A percentile compares a stretch with the other conserved stretches of the same genome.
These are phyloP conservation scores for Boletus fagicola DNA, from an alignment of 768 basidiomycete species.

Conservation along the genomic window DNA sequence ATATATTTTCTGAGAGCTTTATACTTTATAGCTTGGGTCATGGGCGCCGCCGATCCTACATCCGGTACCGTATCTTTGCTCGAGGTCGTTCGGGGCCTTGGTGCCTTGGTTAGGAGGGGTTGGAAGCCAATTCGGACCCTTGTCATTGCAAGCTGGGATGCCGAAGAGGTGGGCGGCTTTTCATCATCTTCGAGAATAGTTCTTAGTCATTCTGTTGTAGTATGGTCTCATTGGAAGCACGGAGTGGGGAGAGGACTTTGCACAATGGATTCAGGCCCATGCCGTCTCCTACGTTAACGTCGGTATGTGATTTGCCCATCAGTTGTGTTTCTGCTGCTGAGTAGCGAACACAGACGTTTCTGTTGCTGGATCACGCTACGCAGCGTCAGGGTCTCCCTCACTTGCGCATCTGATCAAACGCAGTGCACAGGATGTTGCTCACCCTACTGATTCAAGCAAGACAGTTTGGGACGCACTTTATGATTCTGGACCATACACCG, in stretches of 20 bases:
- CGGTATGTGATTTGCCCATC: conserved; percentile 32
- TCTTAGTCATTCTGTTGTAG: conserved; percentile 23
- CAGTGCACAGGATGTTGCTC: conserved; percentile 53
- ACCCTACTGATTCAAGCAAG: conserved; percentile 49
- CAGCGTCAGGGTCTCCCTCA: conserved; percentile 55
- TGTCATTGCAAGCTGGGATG: conserved; percentile 77
- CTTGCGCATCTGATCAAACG: conserved; percentile 56
- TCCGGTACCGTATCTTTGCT: conserved; percentile 55
- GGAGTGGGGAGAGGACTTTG: conserved; percentile 93
- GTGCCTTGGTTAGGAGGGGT: conserved; percentile 45
- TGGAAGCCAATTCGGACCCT: conserved; percentile 72
- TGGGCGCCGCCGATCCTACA: conserved; percentile 55
- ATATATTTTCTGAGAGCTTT: conserved; percentile 1
- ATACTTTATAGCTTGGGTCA: conserved; percentile 32
- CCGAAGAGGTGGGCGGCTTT: conserved; percentile 49
- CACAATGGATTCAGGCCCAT: conserved; percentile 71
- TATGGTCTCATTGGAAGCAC: conserved; percentile 81
- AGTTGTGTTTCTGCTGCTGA: not conserved
- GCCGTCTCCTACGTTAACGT: conserved; percentile 88
- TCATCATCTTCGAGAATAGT: not conserved
- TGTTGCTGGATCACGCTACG: conserved; percentile 54
- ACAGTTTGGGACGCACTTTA: conserved; percentile 60
- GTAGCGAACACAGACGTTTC: conserved; percentile 44
- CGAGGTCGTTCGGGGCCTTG: conserved; percentile 57
- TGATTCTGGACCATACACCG: conserved; percentile 52